Evolutionary conservation across 305 asterid genomes (phyloP), one percentile per base, ranked within the genome.

Genomic region (Andrographis paniculata): DNA sequence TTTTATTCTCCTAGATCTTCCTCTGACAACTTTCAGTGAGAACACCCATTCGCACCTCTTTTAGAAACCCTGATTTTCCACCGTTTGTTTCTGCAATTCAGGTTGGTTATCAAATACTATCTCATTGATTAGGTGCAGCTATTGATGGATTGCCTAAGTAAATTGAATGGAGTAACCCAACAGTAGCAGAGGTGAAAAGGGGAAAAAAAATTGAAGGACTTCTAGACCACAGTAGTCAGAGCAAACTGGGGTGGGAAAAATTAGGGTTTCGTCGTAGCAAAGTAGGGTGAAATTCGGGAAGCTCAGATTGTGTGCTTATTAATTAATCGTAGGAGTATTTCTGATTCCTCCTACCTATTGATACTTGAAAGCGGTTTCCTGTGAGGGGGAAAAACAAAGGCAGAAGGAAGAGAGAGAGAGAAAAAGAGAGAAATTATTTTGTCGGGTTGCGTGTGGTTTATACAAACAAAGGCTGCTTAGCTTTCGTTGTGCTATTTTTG

Each of bases 401-500:
- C 30, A 24, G 38, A 48, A 45, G 45, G 50, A 35, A 42, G 45
- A 19, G 42, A 56, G 60, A 35, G 45, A 28, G 48, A 21, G 30
- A 22, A 46, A 57, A 40, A 44, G 23, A 45, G 14, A 22, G 49
- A 51, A 43, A 39, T 44, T 15, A 13, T 63, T 53, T 64, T 70
- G 76, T 70, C 72, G 38, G 58, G 9, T 41, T 54, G 77, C 61
- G 61, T 45, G 43, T 61, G 40, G 56, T 38, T 62, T 27, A 46
- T 65, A 24, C 68, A 38, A 20, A 45, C 52, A 38, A 53, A 62
- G 69, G 60, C 65, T 60, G 66, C 55, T 59, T 63, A 55, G 75
- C 76, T 81, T 74, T 69, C 48, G 73, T 75, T 73, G 63, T 60
- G 77, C 71, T 70, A 59, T 70, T 87, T 80, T 78, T 80, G 82